phyloP scores from a whole-genome alignment of 164 flowering plant species.

The Stephania cephalantha region DNA sequence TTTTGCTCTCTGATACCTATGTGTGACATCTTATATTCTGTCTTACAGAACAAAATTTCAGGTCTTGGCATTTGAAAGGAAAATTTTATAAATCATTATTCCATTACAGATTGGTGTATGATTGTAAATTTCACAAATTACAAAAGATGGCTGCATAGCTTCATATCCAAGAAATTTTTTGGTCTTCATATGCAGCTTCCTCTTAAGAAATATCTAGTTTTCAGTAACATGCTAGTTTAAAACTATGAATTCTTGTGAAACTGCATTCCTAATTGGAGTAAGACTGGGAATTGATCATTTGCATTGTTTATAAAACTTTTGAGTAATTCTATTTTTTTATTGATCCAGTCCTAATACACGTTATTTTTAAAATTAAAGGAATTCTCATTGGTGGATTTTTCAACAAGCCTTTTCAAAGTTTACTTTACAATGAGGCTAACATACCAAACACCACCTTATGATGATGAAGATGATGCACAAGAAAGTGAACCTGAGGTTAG shows the following conservation, averaged over 20 bases:
- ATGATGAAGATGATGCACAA: constrained; percentile 42
- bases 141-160: background rate
- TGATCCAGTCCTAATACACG: no score
- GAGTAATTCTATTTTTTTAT: background rate
- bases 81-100: background rate
- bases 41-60: background rate
- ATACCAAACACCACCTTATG: constrained; percentile 70
- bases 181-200: background rate
- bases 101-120: background rate
- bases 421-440: constrained; percentile 82
- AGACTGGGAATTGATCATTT: background rate
- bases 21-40: background rate
- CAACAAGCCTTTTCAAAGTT: constrained; percentile 56
- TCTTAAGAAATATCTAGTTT: background rate
- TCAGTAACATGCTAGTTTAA: background rate
- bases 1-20: background rate
- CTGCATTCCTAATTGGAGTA: background rate
- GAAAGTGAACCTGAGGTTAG: constrained; percentile 34
- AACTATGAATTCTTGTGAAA: background rate
- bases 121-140: background rate
- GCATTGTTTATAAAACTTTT: background rate
- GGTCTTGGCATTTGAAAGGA: background rate
- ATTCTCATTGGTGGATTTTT: constrained; percentile 53
- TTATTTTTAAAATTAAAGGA: constrained; percentile 48
- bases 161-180: background rate